These are phyloP conservation scores for Sporisorium graminicola DNA, from an alignment of 1,284 basidiomycete species.

Conservation along the genomic window DNA sequence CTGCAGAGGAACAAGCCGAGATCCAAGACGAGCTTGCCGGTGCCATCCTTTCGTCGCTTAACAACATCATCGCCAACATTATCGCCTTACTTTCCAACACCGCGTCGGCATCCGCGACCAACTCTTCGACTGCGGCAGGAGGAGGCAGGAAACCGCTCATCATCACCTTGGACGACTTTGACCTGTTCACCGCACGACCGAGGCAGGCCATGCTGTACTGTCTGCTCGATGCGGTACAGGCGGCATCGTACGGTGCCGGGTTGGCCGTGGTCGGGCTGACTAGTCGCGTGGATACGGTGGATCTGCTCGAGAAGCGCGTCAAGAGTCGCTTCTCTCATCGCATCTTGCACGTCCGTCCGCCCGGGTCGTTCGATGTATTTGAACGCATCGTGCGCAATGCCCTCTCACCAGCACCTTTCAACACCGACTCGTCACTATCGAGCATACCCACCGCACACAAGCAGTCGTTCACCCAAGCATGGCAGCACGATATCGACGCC, in stretches of 20 bases:
- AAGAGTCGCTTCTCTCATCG: constrained; percentile 67
- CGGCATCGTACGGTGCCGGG: constrained; percentile 61
- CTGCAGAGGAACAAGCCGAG: constrained; percentile 27
- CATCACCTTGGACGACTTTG: constrained; percentile 64
- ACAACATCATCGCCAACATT: constrained; percentile 58
- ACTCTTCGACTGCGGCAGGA: not conserved
- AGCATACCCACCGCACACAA: not conserved
- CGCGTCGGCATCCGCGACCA: constrained; percentile 7
- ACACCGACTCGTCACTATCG: not conserved
- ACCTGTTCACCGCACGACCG: constrained; percentile 59
- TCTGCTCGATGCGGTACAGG: constrained; percentile 67
- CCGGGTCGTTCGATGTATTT: constrained; percentile 34
- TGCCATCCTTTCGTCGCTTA: constrained; percentile 44
- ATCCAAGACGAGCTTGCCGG: constrained; percentile 41
- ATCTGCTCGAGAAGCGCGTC: constrained; percentile 67
- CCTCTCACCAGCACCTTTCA: not conserved
- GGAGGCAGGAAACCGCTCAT: constrained; percentile 52
- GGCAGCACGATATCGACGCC: constrained; percentile 24
- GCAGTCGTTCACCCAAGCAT: constrained; percentile 21
- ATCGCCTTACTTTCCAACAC: constrained; percentile 59
- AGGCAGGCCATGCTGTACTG: constrained; percentile 68
- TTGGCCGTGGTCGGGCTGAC: constrained; percentile 63
- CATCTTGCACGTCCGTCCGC: constrained; percentile 60
- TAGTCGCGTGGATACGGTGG: constrained; percentile 57
- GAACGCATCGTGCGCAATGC: constrained; percentile 49